A percentile compares a stretch with the other conserved stretches of the same genome.
Conservation (phyloP, 176 grass and related monocot genomes). For the Lolium rigidum region DNA sequence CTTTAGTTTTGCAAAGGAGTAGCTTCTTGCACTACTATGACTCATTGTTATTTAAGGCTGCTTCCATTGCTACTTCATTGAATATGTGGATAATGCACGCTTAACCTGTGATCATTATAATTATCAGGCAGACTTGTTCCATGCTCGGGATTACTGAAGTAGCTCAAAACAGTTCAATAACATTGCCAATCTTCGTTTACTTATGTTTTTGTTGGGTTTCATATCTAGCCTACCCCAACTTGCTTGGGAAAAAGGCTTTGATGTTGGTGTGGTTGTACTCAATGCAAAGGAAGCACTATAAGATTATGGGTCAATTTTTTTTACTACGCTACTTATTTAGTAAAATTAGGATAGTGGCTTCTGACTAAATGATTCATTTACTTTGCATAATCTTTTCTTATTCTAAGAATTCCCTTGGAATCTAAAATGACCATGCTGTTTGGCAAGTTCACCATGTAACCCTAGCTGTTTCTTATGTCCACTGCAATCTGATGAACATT, state of each 20-base stretch:
- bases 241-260: no score
- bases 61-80: background rate
- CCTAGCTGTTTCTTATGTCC: background rate
- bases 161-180: slow-evolving; percentile 20
- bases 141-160: slow-evolving; percentile 8
- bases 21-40: slow-evolving; percentile 8
- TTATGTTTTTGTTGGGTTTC: no score
- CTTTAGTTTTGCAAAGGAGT: slow-evolving; percentile 17
- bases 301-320: background rate
- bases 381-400: background rate
- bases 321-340: background rate
- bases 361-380: background rate
- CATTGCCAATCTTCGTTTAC: background rate
- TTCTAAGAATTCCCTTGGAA: background rate
- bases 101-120: background rate
- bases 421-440: slow-evolving; percentile 7
- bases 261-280: background rate
- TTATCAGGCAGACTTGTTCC: background rate
- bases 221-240: no score
- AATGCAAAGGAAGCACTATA: background rate
- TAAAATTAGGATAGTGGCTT: slow-evolving; percentile 12
- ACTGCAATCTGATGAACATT: background rate
- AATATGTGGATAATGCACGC: background rate
- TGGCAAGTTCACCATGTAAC: slow-evolving; percentile 10
- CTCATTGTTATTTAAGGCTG: background rate